Base-by-base conservation (phyloP, 192 early-diverging fungal species). In the Rhizophagus prolifer region DNA sequence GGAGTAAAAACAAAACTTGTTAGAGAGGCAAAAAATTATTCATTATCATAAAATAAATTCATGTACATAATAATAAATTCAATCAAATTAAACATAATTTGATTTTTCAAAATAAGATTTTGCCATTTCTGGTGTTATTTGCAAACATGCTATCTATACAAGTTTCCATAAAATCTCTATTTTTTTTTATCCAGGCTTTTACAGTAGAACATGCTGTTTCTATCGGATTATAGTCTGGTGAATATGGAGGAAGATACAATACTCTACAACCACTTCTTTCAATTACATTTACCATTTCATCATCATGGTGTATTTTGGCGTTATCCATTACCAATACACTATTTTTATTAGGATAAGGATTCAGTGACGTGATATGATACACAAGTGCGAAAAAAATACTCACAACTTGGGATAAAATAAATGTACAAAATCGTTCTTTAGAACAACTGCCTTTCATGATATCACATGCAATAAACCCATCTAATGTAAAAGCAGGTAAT, bases 181-280 rank as follows among this genome's bases (percentile, higher is more conserved):
- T 60, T 26, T 19, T n/a, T 63, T 25, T 74, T 23, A 74, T 60
- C 58, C 72, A 74, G 25, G 21, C 63, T 47, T 63, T 74, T 19
- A 74, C 62, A 62, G 38, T 44, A 61, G 23, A 13, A 74, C 62
- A 61, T 62, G 72, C 28, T 36, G 59, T 61, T 38, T 74, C 72
- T 21, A 61, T 74, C 12, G 7, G 72, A 62, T 74, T 74, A 16
- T 34, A 74, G 26, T 74, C 58, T 9, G 58, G 70, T 10, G 31
- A 72, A 31, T 72, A 72, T 14, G 50, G 9, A 12, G 34, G 34
- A 41, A 41, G 9, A 41, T 41, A 41, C 41, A 41, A 41, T 6
- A 74, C 30, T 12, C 13, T 16, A 46, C 59, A 23, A 31, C 59
- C 60, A 13, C 61, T 31, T 44, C 72, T 74, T 62, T 46, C 41